phyloP scores from a whole-genome alignment of 352 stramenopile genomes.

The Phytophthora fragariae region DNA sequence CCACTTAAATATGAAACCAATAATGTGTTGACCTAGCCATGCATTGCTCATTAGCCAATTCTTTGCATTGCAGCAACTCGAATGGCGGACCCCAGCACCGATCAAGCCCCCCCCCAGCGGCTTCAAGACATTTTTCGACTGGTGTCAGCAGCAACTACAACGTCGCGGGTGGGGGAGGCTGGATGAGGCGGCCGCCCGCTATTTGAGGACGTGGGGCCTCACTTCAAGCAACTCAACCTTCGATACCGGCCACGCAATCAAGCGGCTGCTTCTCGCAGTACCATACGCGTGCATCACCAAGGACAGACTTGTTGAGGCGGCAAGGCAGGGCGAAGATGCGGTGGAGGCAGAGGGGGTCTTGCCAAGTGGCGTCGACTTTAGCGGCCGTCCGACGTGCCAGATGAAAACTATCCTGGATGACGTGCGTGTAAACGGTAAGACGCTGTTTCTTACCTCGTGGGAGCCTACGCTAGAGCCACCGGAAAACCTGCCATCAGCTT shows the following conservation, averaged over 20 bases:
- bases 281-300: conserved; percentile 7
- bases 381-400: not conserved
- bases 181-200: conserved; percentile 2
- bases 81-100: no score
- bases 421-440: not conserved
- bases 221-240: no score
- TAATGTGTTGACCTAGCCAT: no score
- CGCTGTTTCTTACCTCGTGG: not conserved
- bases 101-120: not conserved
- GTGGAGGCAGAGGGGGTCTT: not conserved
- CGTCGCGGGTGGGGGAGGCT: not conserved
- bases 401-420: not conserved
- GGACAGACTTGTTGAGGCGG: not conserved
- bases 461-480: conserved; percentile 4
- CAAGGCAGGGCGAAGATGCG: not conserved
- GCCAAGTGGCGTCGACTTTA: not conserved
- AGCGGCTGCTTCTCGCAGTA: not conserved
- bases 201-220: conserved; percentile 13
- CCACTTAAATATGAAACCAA: no score
- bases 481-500: not conserved
- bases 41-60: no score
- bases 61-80: no score
- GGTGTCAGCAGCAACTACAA: not conserved
- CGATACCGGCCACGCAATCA: not conserved
- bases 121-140: not conserved